These are phyloP conservation scores for Nephelium lappaceum DNA, from an alignment of 345 rosid species.

Conservation along the genomic window DNA sequence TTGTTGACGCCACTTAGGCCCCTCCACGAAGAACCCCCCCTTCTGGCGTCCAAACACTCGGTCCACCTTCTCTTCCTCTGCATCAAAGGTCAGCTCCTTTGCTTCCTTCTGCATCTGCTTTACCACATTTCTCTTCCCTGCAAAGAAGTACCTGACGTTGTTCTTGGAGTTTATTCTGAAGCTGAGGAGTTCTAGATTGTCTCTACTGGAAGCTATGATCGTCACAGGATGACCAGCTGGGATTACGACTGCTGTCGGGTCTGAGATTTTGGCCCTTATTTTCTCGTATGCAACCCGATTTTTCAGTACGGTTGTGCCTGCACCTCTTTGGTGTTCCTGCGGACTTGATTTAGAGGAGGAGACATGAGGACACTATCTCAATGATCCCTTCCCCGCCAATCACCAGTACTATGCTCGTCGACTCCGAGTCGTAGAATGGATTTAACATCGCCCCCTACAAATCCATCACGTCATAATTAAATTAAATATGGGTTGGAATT, in stretches of 20 bases:
- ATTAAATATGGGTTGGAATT: not conserved
- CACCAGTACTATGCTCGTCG: conserved; percentile 36
- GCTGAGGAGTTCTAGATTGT: conserved; percentile 33
- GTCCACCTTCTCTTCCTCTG: conserved; percentile 35
- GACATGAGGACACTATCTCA: conserved; percentile 55
- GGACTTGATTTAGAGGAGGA: not conserved
- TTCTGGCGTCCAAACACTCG: conserved; percentile 41
- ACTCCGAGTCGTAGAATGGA: conserved; percentile 46
- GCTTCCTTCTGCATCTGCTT: conserved; percentile 42
- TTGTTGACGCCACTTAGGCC: conserved; percentile 30
- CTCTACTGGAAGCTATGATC: conserved; percentile 28
- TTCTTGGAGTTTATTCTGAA: conserved; percentile 46
- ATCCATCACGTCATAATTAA: not conserved
- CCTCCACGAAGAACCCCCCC: conserved; percentile 46
- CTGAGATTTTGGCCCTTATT: conserved; percentile 29
- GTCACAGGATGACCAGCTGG: conserved; percentile 53
- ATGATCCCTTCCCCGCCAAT: conserved; percentile 38
- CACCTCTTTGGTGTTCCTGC: not conserved
- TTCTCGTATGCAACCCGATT: conserved; percentile 19
- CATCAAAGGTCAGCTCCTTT: conserved; percentile 45
- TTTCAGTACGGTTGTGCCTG: no score
- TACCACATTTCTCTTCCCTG: conserved; percentile 41
- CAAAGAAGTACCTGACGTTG: conserved; percentile 43
- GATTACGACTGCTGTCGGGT: conserved; percentile 30
- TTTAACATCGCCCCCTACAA: conserved; percentile 42